Evolutionary conservation across 1,139 yeast species (phyloP).

Genomic region (Lodderomyces orthopsilosis): DNA sequence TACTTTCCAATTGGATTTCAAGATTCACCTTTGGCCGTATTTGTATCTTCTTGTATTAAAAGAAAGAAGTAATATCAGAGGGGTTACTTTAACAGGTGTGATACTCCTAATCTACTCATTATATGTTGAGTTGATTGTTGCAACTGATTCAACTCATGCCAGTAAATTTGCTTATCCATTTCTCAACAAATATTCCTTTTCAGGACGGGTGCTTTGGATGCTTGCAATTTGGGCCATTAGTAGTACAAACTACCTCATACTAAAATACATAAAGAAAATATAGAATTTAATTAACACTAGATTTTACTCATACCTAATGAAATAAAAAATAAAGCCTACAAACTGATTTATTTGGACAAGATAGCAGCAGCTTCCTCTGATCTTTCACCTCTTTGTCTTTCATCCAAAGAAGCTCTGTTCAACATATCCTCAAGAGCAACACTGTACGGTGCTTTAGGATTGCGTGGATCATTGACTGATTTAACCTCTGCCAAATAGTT

Average conservation of each 20-base stretch:
- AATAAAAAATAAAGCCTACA: no score
- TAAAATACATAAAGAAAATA: slow-evolving; percentile 7
- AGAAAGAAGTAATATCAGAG: slow-evolving; percentile 3
- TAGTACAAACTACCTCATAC: slow-evolving; percentile 10
- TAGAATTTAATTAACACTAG: background rate
- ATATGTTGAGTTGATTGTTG: slow-evolving; percentile 12
- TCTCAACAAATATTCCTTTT: slow-evolving; percentile 12
- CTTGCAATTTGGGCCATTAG: slow-evolving; percentile 8
- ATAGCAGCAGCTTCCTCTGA: slow-evolving; percentile 31
- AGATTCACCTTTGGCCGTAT: slow-evolving; percentile 25
- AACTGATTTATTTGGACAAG: slow-evolving; percentile 13
- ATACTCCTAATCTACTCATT: slow-evolving; percentile 10
- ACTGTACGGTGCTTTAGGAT: slow-evolving; percentile 62
- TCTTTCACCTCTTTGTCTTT: slow-evolving; percentile 49
- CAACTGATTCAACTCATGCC: slow-evolving; percentile 5
- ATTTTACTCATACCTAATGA: no score
- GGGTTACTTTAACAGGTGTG: slow-evolving; percentile 6
- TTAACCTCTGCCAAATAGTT: slow-evolving; percentile 61
- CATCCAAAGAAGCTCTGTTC: slow-evolving; percentile 47
- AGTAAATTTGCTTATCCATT: slow-evolving; percentile 22
- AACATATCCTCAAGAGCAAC: slow-evolving; percentile 50
- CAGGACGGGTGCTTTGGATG: slow-evolving; percentile 10
- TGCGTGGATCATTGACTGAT: slow-evolving; percentile 49
- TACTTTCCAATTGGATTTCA: slow-evolving; percentile 18
- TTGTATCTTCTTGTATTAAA: slow-evolving; percentile 10